Base-by-base conservation (phyloP, 208 protist genomes). In the Endotrypanum monterogeii region DNA sequence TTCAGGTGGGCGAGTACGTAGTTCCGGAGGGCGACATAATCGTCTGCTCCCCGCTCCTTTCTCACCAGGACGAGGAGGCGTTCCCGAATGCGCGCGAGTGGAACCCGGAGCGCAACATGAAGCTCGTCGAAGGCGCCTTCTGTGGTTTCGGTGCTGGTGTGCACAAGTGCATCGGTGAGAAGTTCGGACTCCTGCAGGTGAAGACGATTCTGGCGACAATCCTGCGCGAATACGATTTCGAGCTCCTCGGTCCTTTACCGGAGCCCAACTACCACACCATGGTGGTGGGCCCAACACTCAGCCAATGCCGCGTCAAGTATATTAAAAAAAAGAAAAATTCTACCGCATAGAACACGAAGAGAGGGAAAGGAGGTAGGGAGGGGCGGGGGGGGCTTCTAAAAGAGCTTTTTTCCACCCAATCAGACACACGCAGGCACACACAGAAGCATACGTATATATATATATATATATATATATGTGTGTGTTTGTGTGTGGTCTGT, bases 141-240 rank as follows among this genome's bases (percentile, higher is more conserved):
- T 78, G 94, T 67, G 92, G 85, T 54, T 98, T 98, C 54, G 96
- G 96, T 78, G 89, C 86, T 60, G 91, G 91, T 37, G 86, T 92
- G 67, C 92, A 98, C 84, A 97, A 95, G 77, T 98, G 96, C 85
- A 94, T 98, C 73, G 96, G 96, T 20, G 93, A 98, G 80, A 95
- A 94, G 84, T 98, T 98, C 75, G 96, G 89, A 39, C 89, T 96
- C 44, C 77, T 98, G 35, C 96, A 98, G 84, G 92, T 98, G 51
- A 97, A 98, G 86, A 98, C 93, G 65, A 89, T 98, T 46, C 86
- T 96, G 55, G 83, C 89, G 32, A 93, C 91, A 25, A 81, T 96
- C 14, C 82, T 98, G 67, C 87, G 90, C 57, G 83, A 93, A 50
- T 98, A 93, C 80, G 93, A 98, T 76, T 90, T 98, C 57, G 81